A percentile compares a stretch with the other conserved stretches of the same genome.
Evolutionary conservation across 2,329 filamentous ascomycete genomes (phyloP).

Genomic region (Botrytis squamosa): DNA sequence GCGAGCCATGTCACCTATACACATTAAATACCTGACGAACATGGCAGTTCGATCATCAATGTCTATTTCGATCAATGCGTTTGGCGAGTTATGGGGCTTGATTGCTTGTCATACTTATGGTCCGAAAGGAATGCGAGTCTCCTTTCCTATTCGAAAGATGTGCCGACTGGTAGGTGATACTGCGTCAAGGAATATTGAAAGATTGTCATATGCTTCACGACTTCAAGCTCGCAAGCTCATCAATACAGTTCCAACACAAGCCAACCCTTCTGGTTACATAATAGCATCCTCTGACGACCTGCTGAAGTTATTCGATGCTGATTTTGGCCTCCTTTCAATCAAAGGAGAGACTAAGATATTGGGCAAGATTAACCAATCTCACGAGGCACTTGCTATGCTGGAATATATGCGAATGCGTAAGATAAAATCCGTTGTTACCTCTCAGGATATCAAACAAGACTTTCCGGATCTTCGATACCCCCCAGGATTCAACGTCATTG

Average conservation of each 20-base stretch:
- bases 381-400: constrained; percentile 79
- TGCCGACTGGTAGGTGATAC: constrained; percentile 84
- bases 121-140: constrained; percentile 76
- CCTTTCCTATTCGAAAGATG: constrained; percentile 89
- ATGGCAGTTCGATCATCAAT: constrained; percentile 94
- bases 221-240: constrained; percentile 85
- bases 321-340: constrained; percentile 83
- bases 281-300: constrained; percentile 86
- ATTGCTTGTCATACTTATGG: constrained; percentile 86
- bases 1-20: constrained; percentile 86
- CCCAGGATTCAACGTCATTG: constrained; percentile 75
- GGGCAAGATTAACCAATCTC: constrained; percentile 70
- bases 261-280: constrained; percentile 85
- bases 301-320: constrained; percentile 79
- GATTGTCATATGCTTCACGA: constrained; percentile 80
- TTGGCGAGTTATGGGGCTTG: constrained; percentile 81
- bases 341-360: constrained; percentile 85
- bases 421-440: constrained; percentile 72
- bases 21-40: constrained; percentile 81
- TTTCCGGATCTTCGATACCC: constrained; percentile 79
- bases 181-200: constrained; percentile 82
- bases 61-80: constrained; percentile 89
- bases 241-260: constrained; percentile 76
- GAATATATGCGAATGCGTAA: constrained; percentile 79
- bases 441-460: constrained; percentile 71